Evolutionary conservation across 345 rosid genomes (phyloP), one percentile per base, ranked within the genome.

Genomic region (Hirschfeldia incana): DNA sequence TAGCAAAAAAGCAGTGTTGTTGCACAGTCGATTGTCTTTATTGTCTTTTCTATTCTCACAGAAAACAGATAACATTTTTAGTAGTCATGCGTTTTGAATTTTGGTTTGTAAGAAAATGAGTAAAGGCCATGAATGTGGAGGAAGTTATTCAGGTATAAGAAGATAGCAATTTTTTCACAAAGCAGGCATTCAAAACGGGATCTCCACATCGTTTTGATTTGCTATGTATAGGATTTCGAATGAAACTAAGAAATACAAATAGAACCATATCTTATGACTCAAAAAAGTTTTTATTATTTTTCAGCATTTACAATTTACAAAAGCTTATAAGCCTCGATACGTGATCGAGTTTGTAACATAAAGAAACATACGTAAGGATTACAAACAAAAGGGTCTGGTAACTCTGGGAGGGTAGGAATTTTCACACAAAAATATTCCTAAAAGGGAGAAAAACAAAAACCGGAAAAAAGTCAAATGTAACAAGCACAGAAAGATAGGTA

Each of bases 261-360:
- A 33, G 13, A 64, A 51, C 33, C 57, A 42, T 67, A 46, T 1
- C 2, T 1, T 13, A 53, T 16, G 55, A 44, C 62, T 15, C 63
- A 76, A 27, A 7, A 46, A 37, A 33, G 15, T 11, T 34, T 53
- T 62, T 70, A 63, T 63, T 51, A 64, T 64, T 51, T n/a, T 46
- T 65, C 70, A 63, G 13, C 42, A 63, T 70, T 42, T 77, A 63
- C 80, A 77, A 63, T 70, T 70, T 63, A 77, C 80, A 70, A 5
- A 67, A 46, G 55, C 55, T 46, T 46, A 46, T 16, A 46, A 12
- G 55, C 55, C 16, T 4, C 55, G 55, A 46, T 44, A 3, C 51
- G 51, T 10, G 51, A 44, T n/a, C 51, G 4, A 12, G n/a, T 10
- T 46, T 46, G 55, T 46, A 46, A 46, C 15, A 46, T 46, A 44